Base-by-base conservation (phyloP, 169 alveolate species). In the Cryptosporidium tyzzeri region DNA sequence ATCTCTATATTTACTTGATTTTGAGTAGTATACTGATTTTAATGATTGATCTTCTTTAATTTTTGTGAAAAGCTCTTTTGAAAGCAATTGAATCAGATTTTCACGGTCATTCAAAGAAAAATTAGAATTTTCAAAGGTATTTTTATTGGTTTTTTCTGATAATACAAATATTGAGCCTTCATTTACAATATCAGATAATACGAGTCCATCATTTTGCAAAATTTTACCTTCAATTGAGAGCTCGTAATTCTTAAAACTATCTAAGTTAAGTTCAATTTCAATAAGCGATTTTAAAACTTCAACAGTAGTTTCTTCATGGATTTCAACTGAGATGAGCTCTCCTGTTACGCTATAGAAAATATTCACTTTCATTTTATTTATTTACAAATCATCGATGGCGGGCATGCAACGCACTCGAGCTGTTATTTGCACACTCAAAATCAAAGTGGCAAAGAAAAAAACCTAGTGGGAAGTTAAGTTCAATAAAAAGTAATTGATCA, bases 11-110 rank as follows among this genome's bases (percentile, higher is more conserved):
- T 87, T 92, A 31, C 80, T 71, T 31, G 80, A 48, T 71, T 86
- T 69, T 7, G 75, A 41, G 61, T 70, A 58, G 16, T 84, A 85
- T 50, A 86, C 53, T 41, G 85, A 51, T 51, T 80, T 86, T 44
- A 89, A 71, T 39, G 73, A 61, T 59, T 35, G 62, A 58, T 92
- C 92, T 71, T 84, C 85, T 18, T 89, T 93, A 26, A 74, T 92
- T 85, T 51, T 84, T 48, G 48, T 87, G 71, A 68, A 91, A 55
- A 69, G 84, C 84, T 65, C 84, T 21, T 29, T 84, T 59, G 69
- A 85, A 86, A 67, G 80, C 6, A 3, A n/a, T 5, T 50, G 31
- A 3, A 70, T 65, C 50, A 33, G 51, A 55, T 44, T 71, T 23
- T 33, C 74, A 9, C 1, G 18, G 18, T 26, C 14, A 68, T 68